Percentiles rank a stretch among this genome's conserved stretches.
Evolutionary conservation across 352 stramenopile genomes (phyloP).

Genomic region (Phytophthora cryptogea): DNA sequence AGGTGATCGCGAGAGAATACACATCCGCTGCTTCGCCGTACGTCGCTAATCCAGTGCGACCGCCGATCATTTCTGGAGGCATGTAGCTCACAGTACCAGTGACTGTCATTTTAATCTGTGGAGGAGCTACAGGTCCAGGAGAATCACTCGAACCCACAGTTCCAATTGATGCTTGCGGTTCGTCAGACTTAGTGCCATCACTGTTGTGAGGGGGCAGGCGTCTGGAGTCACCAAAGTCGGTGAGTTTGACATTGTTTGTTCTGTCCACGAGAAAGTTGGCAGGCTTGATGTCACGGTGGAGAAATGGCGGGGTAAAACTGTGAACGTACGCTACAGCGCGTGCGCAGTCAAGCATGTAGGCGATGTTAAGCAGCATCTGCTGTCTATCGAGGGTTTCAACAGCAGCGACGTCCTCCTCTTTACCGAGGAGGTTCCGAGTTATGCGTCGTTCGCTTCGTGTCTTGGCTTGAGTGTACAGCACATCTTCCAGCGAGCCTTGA

Average conservation of each 20-base stretch:
- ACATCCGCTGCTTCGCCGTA: slow-evolving; percentile 76
- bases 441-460: slow-evolving; percentile 5
- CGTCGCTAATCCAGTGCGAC: slow-evolving; percentile 42
- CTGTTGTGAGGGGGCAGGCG: slow-evolving; percentile 32
- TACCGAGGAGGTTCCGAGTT: slow-evolving; percentile 13
- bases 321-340: slow-evolving; percentile 68
- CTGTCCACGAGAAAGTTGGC: slow-evolving; percentile 67
- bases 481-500: slow-evolving; percentile 50
- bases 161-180: slow-evolving; percentile 14
- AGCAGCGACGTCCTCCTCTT: slow-evolving; percentile 10
- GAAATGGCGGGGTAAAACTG: slow-evolving; percentile 60
- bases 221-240: slow-evolving; percentile 71
- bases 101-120: slow-evolving; percentile 60
- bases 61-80: slow-evolving; percentile 70
- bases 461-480: slow-evolving; percentile 31
- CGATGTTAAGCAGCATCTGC: slow-evolving; percentile 51
- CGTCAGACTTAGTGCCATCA: slow-evolving; percentile 4
- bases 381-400: slow-evolving; percentile 27
- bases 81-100: slow-evolving; percentile 79
- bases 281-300: slow-evolving; percentile 73
- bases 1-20: slow-evolving; percentile 71
- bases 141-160: slow-evolving; percentile 16
- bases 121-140: slow-evolving; percentile 15
- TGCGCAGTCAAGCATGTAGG: slow-evolving; percentile 68
- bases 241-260: slow-evolving; percentile 60